phyloP scores from a whole-genome alignment of 1,284 basidiomycete genomes.

The Heterobasidion annosum region DNA sequence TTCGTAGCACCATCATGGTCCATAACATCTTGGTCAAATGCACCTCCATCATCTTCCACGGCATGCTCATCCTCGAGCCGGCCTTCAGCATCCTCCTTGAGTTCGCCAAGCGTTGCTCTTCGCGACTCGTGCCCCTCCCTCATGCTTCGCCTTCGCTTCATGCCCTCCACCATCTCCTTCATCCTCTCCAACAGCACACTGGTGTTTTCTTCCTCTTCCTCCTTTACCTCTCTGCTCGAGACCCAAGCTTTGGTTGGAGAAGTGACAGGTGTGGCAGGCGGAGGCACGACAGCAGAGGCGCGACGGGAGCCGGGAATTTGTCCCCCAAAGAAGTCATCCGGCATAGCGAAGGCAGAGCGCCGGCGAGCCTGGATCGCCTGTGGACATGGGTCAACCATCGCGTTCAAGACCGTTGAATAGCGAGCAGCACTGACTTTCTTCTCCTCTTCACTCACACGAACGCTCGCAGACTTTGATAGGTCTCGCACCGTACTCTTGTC shows the following conservation, averaged over 20 bases:
- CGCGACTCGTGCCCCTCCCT: constrained; percentile 14
- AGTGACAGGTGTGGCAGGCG: constrained; percentile 1
- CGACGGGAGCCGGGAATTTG: constrained; percentile 34
- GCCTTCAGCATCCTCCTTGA: constrained; percentile 4
- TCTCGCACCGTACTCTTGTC: constrained; percentile 1
- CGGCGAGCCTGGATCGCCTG: constrained; percentile 54
- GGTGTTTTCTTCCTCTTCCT: constrained; percentile 34
- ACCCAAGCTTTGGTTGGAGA: constrained; percentile 14
- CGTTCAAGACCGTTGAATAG: neutral
- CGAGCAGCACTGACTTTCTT: constrained; percentile 26
- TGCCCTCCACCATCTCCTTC: constrained; percentile 52
- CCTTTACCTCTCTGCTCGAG: constrained; percentile 14
- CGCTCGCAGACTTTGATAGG: constrained; percentile 13
- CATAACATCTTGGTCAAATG: neutral
- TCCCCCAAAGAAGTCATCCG: constrained; percentile 43
- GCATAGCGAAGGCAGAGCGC: constrained; percentile 41
- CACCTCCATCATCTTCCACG: neutral
- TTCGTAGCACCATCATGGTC: constrained; percentile 1
- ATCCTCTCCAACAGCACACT: constrained; percentile 46
- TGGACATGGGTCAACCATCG: neutral
- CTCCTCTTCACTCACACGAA: constrained; percentile 38
- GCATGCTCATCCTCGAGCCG: constrained; percentile 3
- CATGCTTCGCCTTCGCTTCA: constrained; percentile 44
- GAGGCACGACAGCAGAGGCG: constrained; percentile 10
- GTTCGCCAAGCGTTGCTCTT: neutral